A percentile compares a stretch with the other conserved stretches of the same genome.
These are phyloP conservation scores for Berberis vulgaris DNA, from an alignment of 164 flowering plant genomes.

Conservation along the genomic window DNA sequence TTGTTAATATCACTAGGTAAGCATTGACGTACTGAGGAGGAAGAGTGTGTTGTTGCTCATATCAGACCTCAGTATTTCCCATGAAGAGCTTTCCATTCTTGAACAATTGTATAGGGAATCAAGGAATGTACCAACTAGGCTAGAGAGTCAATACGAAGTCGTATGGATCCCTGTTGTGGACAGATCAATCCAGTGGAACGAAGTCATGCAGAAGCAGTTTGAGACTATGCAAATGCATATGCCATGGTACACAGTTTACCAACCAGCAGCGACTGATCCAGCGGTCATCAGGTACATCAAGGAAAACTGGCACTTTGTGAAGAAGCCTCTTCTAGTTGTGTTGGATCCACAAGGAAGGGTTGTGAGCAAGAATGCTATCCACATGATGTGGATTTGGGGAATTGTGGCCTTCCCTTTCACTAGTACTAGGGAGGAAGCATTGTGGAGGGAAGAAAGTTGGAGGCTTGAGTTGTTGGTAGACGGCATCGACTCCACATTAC, in stretches of 20 bases:
- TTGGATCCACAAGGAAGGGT: slow-evolving; percentile 50
- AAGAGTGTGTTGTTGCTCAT: slow-evolving; percentile 66
- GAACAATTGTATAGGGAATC: slow-evolving; percentile 50
- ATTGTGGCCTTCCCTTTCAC: slow-evolving; percentile 49
- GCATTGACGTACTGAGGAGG: slow-evolving; percentile 49
- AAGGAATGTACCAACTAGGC: slow-evolving; percentile 22
- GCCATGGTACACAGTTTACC: slow-evolving; percentile 47
- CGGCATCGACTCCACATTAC: slow-evolving; percentile 27
- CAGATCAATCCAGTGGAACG: slow-evolving; percentile 32
- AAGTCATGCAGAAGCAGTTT: slow-evolving; percentile 25
- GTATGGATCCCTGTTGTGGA: slow-evolving; percentile 81
- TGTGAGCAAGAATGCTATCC: slow-evolving; percentile 35
- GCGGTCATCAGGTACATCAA: slow-evolving; percentile 38
- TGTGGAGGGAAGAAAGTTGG: slow-evolving; percentile 54
- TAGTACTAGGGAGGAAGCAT: slow-evolving; percentile 24
- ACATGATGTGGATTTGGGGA: slow-evolving; percentile 70
- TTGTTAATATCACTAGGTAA: slow-evolving; percentile 28
- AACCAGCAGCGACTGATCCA: slow-evolving; percentile 38
- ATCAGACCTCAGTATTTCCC: slow-evolving; percentile 56
- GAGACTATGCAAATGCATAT: slow-evolving; percentile 32
- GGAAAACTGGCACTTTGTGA: slow-evolving; percentile 43
- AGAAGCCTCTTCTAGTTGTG: slow-evolving; percentile 39
- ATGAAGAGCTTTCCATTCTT: slow-evolving; percentile 51
- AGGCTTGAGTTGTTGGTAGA: slow-evolving; percentile 37
- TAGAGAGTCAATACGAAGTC: slow-evolving; percentile 59